Base-by-base conservation (phyloP, 2,329 filamentous ascomycete species). In the Monilinia fructicola region DNA sequence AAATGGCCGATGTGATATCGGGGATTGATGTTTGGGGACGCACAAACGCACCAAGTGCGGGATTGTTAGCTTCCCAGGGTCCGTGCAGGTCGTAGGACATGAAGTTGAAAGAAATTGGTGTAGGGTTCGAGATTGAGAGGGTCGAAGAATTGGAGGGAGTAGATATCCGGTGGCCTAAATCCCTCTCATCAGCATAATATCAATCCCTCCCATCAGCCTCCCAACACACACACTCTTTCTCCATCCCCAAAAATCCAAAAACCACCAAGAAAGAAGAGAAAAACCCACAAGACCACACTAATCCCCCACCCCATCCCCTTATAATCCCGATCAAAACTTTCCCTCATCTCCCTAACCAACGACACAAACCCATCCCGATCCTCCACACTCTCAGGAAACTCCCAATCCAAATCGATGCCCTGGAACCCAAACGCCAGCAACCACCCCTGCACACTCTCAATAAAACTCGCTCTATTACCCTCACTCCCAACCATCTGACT, bases 331-430 rank as follows among this genome's bases (percentile, higher is more conserved):
- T 76, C 78, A 65, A 77, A 80, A 0, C 74, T 74, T 0, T 72
- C 72, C 52, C 71, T 61, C 71, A 75, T 70, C 40, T 74, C 72
- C 31, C 67, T 65, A 12, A 78, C 21, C 70, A 77, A 70, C 67
- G 72, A 4, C 46, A 73, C 71, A 50, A 78, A 75, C 0, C 81
- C 81, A 10, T 78, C 78, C 0, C 80, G 75, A 4, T 77, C 75
- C 10, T 69, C 50, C 3, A 70, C 71, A 78, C 26, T 60, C 18
- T 6, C n/a, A 0, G 81, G 81, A 65, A 79, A 82, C 61, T 83
- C 80, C 81, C 81, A 83, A 67, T 83, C 80, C 0, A 83, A 66
- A 65, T 84, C 81, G 2, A 79, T 74, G 2, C 81, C 80, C 12
- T 78, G 72, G 64, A 81, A 81, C 3, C 76, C 76, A 63, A 78